phyloP scores from a whole-genome alignment of 441 rosid species.

The Flueggea neowawraea region DNA sequence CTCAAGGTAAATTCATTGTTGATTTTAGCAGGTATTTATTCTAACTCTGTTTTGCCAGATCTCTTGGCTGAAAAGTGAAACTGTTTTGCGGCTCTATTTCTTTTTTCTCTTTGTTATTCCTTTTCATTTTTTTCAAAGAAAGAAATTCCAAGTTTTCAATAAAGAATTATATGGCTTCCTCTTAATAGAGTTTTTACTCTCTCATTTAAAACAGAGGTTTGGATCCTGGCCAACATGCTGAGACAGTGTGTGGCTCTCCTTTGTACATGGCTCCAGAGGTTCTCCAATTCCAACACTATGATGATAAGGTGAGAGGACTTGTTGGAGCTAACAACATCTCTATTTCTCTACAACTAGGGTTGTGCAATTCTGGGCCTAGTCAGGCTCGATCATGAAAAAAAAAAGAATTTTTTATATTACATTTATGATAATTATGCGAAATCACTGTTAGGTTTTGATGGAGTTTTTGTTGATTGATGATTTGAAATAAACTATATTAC shows the following conservation, averaged over 20 bases:
- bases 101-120: neutral
- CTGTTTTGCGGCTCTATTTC: neutral
- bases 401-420: no score
- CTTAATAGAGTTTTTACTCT: neutral
- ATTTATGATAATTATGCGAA: no score
- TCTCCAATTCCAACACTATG: constrained; percentile 61
- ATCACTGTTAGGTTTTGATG: no score
- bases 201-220: constrained; percentile 28
- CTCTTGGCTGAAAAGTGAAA: neutral
- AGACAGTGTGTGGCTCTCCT: constrained; percentile 63
- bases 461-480: no score
- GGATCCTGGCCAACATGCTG: constrained; percentile 35
- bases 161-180: neutral
- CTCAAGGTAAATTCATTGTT: constrained; percentile 37
- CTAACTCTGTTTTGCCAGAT: constrained; percentile 1
- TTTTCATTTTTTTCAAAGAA: neutral
- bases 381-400: no score
- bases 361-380: no score
- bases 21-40: constrained; percentile 1
- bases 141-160: neutral
- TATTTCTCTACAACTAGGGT: neutral
- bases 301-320: constrained; percentile 42
- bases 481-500: no score
- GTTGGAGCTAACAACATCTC: neutral
- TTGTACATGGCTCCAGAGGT: constrained; percentile 79